Evolutionary conservation across 108 stramenopile genomes (phyloP).

Genomic region (Craspedostauros australis): DNA sequence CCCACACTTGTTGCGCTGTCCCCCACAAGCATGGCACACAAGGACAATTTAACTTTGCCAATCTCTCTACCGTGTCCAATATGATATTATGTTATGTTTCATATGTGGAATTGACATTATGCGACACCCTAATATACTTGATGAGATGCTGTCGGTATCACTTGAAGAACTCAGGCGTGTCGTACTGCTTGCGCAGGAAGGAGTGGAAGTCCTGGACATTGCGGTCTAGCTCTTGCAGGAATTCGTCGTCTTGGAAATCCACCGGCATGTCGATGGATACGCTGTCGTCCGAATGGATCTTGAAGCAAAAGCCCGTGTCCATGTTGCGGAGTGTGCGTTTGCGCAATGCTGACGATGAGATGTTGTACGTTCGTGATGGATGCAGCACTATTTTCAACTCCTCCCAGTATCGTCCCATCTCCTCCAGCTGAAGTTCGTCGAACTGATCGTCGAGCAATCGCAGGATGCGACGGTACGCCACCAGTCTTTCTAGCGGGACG

Average conservation of each 20-base stretch:
- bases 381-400: constrained; percentile 47
- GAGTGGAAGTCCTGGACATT: constrained; percentile 60
- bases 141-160: too few species aligned
- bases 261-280: constrained; percentile 67
- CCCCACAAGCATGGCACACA: too few species aligned
- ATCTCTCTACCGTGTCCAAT: too few species aligned
- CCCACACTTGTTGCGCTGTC: too few species aligned
- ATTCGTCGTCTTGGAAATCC: constrained; percentile 70
- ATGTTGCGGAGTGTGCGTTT: constrained; percentile 17
- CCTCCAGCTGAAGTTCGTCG: constrained; percentile 64
- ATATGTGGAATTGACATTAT: too few species aligned
- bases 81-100: too few species aligned
- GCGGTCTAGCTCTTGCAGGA: constrained; percentile 46
- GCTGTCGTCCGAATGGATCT: constrained; percentile 51
- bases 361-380: constrained; percentile 48
- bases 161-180: too few species aligned
- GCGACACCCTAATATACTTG: too few species aligned
- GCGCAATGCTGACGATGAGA: constrained; percentile 36
- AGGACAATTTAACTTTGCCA: too few species aligned
- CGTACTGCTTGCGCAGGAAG: too few species aligned
- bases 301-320: constrained; percentile 63
- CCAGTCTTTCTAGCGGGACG: constrained; percentile 40
- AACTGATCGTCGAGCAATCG: constrained; percentile 73
- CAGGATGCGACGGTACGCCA: constrained; percentile 74
- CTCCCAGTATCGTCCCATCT: constrained; percentile 76